Conservation (phyloP, 2,329 filamentous ascomycete genomes). For the Ambrosiella xylebori region DNA sequence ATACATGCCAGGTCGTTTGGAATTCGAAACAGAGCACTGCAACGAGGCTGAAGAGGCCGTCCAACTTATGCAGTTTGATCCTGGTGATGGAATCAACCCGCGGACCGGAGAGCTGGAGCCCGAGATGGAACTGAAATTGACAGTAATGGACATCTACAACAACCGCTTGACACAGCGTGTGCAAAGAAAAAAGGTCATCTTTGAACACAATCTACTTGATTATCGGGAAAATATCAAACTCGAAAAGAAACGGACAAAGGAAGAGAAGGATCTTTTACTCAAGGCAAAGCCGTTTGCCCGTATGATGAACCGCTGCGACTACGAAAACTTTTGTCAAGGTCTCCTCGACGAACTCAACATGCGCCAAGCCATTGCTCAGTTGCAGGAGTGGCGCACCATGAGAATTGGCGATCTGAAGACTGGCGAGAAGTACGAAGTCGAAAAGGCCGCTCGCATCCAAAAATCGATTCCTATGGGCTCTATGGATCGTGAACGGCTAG, state of each 20-base stretch:
- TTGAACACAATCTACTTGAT: conserved; percentile 84
- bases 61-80: conserved; percentile 95
- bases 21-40: conserved; percentile 94
- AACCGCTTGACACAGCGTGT: conserved; percentile 75
- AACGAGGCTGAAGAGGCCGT: conserved; percentile 98
- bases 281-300: conserved; percentile 91
- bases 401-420: conserved; percentile 69
- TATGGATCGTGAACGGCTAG: conserved; percentile 66
- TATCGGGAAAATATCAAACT: conserved; percentile 78
- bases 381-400: conserved; percentile 84
- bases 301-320: conserved; percentile 91
- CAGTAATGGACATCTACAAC: conserved; percentile 97
- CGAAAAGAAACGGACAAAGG: conserved; percentile 92
- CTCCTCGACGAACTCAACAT: conserved; percentile 83
- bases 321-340: conserved; percentile 68
- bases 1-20: conserved; percentile 92
- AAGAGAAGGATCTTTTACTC: conserved; percentile 78
- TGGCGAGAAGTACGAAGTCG: conserved; percentile 82
- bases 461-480: conserved; percentile 55
- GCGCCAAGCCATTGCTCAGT: conserved; percentile 69
- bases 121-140: conserved; percentile 94
- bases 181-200: conserved; percentile 89
- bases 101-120: conserved; percentile 74
- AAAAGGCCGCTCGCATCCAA: conserved; percentile 63
- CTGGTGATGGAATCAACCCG: conserved; percentile 80